Conservation (phyloP, 192 early-diverging fungal species). For the Kickxella alabastrina region DNA sequence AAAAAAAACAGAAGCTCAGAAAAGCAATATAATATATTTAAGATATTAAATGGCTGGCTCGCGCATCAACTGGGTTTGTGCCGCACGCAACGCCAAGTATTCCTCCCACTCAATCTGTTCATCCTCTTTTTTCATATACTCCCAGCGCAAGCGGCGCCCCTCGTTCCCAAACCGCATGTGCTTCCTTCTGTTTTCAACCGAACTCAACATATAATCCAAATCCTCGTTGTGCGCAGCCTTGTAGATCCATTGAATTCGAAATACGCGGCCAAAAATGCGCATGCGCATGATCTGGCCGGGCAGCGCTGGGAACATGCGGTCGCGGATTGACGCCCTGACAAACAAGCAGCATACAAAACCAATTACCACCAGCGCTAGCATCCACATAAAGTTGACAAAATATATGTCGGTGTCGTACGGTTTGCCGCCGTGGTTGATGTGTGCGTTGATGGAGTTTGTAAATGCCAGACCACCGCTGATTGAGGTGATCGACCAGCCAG, state of each 20-base stretch:
- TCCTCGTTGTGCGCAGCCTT: background rate
- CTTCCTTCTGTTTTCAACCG: background rate
- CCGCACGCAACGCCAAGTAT: slow-evolving; percentile 38
- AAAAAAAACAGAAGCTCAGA: background rate
- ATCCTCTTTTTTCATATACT: slow-evolving; percentile 34
- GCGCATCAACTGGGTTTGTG: slow-evolving; percentile 34
- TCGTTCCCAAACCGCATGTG: slow-evolving; percentile 2
- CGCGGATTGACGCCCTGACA: slow-evolving; percentile 62
- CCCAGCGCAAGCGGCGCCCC: slow-evolving; percentile 15
- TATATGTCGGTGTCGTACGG: slow-evolving; percentile 50
- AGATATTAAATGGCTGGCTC: slow-evolving; percentile 15
- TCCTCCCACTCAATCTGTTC: slow-evolving; percentile 50
- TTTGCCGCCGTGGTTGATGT: slow-evolving; percentile 45
- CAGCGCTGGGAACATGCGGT: slow-evolving; percentile 60
- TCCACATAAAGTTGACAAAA: slow-evolving; percentile 66
- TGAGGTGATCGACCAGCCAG: slow-evolving; percentile 68
- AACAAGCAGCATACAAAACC: slow-evolving; percentile 59
- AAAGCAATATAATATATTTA: background rate
- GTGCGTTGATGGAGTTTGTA: slow-evolving; percentile 57
- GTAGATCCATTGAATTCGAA: slow-evolving; percentile 45
- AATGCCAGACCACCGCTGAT: slow-evolving; percentile 67
- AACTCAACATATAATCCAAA: background rate
- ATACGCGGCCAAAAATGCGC: slow-evolving; percentile 60
- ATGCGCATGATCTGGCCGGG: slow-evolving; percentile 58
- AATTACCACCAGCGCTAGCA: slow-evolving; percentile 53